Evolutionary conservation across 306 rosid species (phyloP), one percentile per base, ranked within the genome.

Genomic region (Cucurbita maxima): DNA sequence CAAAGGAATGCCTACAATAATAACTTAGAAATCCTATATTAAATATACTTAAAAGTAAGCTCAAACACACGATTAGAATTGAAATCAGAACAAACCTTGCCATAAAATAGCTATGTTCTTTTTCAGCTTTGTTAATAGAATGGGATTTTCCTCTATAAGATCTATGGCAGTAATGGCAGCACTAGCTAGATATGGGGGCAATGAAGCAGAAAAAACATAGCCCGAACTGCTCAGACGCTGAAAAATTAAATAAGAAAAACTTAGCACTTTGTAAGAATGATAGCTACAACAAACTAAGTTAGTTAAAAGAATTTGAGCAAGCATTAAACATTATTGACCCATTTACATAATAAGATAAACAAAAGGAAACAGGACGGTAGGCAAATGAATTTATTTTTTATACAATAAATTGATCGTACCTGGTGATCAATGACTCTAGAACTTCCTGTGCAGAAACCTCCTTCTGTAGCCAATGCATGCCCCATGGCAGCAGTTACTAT

Each of bases 171-270:
- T 81, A 68, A 95, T 85, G 74, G 99, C 97, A 63, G 97, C 97
- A 55, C 86, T 88, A 12, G 97, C 96, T 74, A 95, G 96, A 86
- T 89, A 91, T n/a, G 99, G 99, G 38, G 99, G 99, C 83, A 95
- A 79, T 56, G 97, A 91, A 62, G 99, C 99, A 85, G 97, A 95
- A 81, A 95, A 95, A 78, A 91, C 96, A 3, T 95, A 95, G 40
- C 96, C 97, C 51, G 97, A 91, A 80, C 99, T 91, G 81, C 99
- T 95, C 86, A 95, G 73, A 51, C 99, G 88, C 99, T 95, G 92
- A 76, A 73, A 81, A 73, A 78, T 71, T 79, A 34, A 77, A 75
- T 71, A 77, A 58, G 4, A 7, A 72, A 30, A 81, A 55, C 54
- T 82, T 77, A 90, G 82, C 38, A 55, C 58, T 60, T 60, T 52